Evolutionary conservation across 192 early-diverging fungal genomes (phyloP), one percentile per base, ranked within the genome.

Genomic region (Oehlia diaphana): DNA sequence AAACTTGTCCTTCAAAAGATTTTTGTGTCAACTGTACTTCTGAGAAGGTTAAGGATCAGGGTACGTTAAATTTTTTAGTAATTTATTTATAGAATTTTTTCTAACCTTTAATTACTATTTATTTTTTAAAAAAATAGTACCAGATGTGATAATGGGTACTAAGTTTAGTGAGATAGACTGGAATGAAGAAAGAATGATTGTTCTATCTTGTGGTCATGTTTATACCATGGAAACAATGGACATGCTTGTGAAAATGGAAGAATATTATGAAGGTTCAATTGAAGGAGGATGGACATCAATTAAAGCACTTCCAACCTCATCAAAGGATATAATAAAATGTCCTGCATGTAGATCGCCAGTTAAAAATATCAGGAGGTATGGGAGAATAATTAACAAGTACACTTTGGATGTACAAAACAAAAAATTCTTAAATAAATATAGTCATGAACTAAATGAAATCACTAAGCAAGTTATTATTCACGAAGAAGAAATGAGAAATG

Each of bases 181-280:
- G n/a, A 69, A 65, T 50, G 62, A 87, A 28, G 86, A 86, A 1
- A 86, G 87, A 3, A 74, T 91, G 63, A 50, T 91, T 19, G 81
- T 85, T 12, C 79, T 90, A 12, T 39, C 71, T 0, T 92, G 91
- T 70, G 83, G 84, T 6, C 91, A 91, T 65, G 80, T 82, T 0
- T 84, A 86, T 61, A 90, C 89, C 6, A 83, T 88, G 79, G 70
- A 82, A 9, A 85, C 81, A 12, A 31, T 92, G 47, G 91, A 92
- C 63, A 86, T 83, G 0, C 77, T 82, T 53, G 81, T 90, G 81
- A 80, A 79, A 21, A 80, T 90, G 79, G 5, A 67, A 9, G 5
- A 71, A 3, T 89, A 84, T 68, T 92, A 91, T 68, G 21, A 62
- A 4, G 50, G 64, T 37, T 33, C 33, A 10, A 7, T 12, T 23